phyloP scores from a whole-genome alignment of 106 monocot species.

The Amphibolis antarctica region DNA sequence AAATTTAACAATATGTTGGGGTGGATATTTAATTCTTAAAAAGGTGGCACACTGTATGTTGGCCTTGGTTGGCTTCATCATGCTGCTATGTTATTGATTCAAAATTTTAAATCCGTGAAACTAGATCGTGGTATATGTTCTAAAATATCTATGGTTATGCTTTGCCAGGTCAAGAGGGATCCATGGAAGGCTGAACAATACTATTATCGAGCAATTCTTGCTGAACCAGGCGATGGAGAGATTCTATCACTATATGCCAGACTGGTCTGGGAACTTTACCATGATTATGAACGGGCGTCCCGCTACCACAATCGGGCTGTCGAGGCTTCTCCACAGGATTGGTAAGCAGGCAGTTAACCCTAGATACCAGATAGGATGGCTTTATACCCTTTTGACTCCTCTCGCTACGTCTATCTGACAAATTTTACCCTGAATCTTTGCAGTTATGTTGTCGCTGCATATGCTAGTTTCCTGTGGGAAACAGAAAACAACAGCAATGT shows the following conservation, averaged over 20 bases:
- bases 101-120: neutral
- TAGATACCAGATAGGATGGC: too few species aligned
- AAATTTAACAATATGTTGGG: too few species aligned
- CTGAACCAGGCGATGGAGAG: conserved; percentile 59
- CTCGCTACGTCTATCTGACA: too few species aligned
- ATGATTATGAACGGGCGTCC: conserved; percentile 45
- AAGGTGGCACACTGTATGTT: too few species aligned
- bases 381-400: too few species aligned
- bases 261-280: conserved; percentile 55
- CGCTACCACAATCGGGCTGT: conserved; percentile 55
- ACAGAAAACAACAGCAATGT: conserved; percentile 4
- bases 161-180: conserved; percentile 37
- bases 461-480: conserved; percentile 21
- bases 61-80: too few species aligned
- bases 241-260: conserved; percentile 55
- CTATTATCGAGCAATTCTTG: conserved; percentile 65
- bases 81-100: neutral
- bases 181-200: conserved; percentile 54
- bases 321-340: conserved; percentile 41
- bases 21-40: too few species aligned
- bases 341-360: conserved; percentile 30
- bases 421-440: neutral
- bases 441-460: conserved; percentile 16
- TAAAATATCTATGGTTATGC: neutral
- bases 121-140: too few species aligned